These are phyloP conservation scores for Glycyrrhiza uralensis DNA, from an alignment of 306 rosid species.

Conservation along the genomic window DNA sequence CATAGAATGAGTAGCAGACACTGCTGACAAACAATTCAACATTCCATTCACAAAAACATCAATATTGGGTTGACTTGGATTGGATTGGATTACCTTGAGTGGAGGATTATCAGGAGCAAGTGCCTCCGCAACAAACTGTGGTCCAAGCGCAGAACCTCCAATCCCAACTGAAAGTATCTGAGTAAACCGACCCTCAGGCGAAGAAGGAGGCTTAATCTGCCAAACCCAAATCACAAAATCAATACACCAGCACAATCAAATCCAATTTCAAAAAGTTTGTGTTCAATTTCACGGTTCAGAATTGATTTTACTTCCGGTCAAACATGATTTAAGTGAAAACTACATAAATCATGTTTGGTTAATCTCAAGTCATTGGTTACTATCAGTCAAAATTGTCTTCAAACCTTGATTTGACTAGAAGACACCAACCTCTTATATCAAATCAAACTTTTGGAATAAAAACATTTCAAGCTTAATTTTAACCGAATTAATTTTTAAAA, in stretches of 20 bases:
- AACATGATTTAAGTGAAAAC: too few relatives aligned
- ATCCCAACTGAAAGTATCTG: constrained; percentile 86
- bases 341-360: too few relatives aligned
- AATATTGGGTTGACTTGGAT: not conserved
- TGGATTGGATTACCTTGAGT: constrained; percentile 55
- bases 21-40: not conserved
- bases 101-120: constrained; percentile 98
- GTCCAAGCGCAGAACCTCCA: constrained; percentile 99
- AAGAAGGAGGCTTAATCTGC: constrained; percentile 90
- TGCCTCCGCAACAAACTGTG: constrained; percentile 98
- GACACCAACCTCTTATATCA: too few relatives aligned
- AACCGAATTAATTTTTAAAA: too few relatives aligned
- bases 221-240: constrained; percentile 1
- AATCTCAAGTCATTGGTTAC: too few relatives aligned
- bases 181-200: constrained; percentile 71
- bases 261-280: too few relatives aligned
- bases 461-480: too few relatives aligned
- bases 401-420: too few relatives aligned
- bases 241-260: not conserved
- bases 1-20: not conserved
- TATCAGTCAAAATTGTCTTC: too few relatives aligned
- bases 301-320: too few relatives aligned
- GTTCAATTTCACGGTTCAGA: too few relatives aligned
- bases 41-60: not conserved
- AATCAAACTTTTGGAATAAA: too few relatives aligned